Percentiles rank a stretch among this genome's conserved stretches.
phyloP scores from a whole-genome alignment of 1,284 basidiomycete genomes.

The Trichosporon inkin region DNA sequence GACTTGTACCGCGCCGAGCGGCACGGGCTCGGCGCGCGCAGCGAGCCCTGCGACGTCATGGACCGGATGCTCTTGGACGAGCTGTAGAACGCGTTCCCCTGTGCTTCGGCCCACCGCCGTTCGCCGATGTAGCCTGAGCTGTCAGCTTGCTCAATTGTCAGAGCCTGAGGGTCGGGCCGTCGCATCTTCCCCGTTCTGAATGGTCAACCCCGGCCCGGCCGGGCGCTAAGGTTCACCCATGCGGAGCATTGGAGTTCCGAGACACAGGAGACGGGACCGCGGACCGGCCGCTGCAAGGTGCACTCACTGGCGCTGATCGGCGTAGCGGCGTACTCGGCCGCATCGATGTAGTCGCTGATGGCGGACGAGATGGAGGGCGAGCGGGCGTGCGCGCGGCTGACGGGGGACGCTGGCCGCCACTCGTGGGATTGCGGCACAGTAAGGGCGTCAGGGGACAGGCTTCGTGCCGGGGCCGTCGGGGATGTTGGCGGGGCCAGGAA shows the following conservation, averaged over 20 bases:
- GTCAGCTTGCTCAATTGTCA: neutral
- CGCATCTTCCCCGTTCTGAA: neutral
- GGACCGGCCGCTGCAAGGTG: neutral
- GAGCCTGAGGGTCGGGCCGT: neutral
- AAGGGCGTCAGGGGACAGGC: neutral
- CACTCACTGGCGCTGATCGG: neutral
- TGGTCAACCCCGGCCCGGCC: too few species aligned
- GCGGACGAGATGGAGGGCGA: neutral
- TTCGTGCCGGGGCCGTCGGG: too few species aligned
- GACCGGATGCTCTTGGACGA: neutral
- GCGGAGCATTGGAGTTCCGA: too few species aligned
- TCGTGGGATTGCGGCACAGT: too few species aligned
- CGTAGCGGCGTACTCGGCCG: neutral
- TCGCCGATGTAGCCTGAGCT: conserved; percentile 1
- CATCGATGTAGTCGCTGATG: neutral
- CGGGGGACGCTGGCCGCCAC: too few species aligned
- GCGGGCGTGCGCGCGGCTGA: neutral
- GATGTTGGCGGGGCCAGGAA: neutral
- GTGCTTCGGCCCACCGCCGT: neutral
- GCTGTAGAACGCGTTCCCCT: neutral
- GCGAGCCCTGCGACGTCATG: neutral
- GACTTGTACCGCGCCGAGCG: conserved; percentile 2
- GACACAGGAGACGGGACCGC: neutral
- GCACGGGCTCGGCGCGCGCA: conserved; percentile 1
- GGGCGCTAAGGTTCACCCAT: too few species aligned